A percentile compares a stretch with the other conserved stretches of the same genome.
Evolutionary conservation across 1,139 yeast genomes (phyloP).

Genomic region (Ogataea hybrid): DNA sequence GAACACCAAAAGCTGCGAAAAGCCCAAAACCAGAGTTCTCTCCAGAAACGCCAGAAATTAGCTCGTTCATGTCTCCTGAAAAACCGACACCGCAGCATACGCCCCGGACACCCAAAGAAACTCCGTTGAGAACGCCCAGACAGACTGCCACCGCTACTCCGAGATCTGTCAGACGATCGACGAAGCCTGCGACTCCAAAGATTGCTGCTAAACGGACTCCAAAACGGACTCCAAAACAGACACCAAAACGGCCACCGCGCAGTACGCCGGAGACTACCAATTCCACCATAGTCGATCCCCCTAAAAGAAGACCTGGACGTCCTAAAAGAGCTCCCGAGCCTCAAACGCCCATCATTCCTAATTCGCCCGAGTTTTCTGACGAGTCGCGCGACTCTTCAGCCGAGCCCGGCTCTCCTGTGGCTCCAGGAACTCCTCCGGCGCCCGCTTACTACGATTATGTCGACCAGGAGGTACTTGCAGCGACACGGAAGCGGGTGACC

Average conservation of each 20-base stretch:
- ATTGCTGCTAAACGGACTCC: conserved; percentile 2
- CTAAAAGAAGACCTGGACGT: background rate
- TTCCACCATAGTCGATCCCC: background rate
- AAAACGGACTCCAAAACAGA: conserved; percentile 3
- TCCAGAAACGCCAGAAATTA: conserved; percentile 18
- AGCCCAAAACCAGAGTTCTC: background rate
- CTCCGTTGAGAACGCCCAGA: conserved; percentile 5
- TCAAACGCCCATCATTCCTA: background rate
- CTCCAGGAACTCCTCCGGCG: conserved; percentile 3
- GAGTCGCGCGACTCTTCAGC: conserved; percentile 5
- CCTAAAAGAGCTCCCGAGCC: background rate
- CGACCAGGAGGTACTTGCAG: conserved; percentile 6
- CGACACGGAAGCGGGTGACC: conserved; percentile 7
- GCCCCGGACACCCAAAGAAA: conserved; percentile 6
- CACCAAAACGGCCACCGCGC: conserved; percentile 2
- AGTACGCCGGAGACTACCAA: background rate
- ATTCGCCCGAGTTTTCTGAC: conserved; percentile 1
- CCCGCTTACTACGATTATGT: conserved; percentile 13
- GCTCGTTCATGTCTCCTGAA: conserved; percentile 19
- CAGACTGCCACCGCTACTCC: conserved; percentile 4
- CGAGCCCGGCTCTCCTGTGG: background rate
- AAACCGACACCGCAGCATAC: conserved; percentile 2
- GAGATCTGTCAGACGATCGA: background rate
- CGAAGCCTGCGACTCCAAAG: background rate
- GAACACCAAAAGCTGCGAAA: conserved; percentile 1